These are phyloP conservation scores for Spencermartinsiella ligniputridi DNA, from an alignment of 1,139 yeast genomes.

Conservation along the genomic window DNA sequence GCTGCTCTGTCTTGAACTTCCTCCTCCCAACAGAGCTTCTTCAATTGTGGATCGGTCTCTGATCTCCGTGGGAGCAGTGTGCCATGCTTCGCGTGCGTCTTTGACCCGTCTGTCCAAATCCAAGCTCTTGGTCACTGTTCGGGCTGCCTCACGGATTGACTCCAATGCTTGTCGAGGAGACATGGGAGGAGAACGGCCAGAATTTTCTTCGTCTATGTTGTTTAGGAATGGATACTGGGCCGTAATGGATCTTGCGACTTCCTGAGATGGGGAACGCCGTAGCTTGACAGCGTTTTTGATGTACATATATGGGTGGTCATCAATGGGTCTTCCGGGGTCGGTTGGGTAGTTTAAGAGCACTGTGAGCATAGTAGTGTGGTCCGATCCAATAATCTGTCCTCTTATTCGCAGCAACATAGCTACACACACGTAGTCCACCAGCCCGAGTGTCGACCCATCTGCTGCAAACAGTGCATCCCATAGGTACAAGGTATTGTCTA, in stretches of 20 bases:
- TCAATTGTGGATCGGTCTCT: neutral
- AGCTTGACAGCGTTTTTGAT: constrained; percentile 31
- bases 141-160: constrained; percentile 23
- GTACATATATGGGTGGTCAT: constrained; percentile 21
- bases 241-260: constrained; percentile 29
- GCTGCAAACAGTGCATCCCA: constrained; percentile 40
- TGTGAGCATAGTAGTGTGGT: constrained; percentile 31
- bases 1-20: neutral
- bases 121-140: constrained; percentile 18
- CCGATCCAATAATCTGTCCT: constrained; percentile 22
- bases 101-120: constrained; percentile 21
- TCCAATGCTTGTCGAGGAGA: constrained; percentile 20
- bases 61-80: neutral
- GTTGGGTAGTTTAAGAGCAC: constrained; percentile 32
- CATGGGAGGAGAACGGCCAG: constrained; percentile 4
- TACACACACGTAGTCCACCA: constrained; percentile 34
- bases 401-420: constrained; percentile 33
- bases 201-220: constrained; percentile 2
- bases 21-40: neutral
- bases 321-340: constrained; percentile 13
- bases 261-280: constrained; percentile 23
- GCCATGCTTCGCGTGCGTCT: constrained; percentile 3
- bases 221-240: constrained; percentile 20
- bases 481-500: constrained; percentile 27
- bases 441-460: constrained; percentile 24